A percentile compares a stretch with the other conserved stretches of the same genome.
These are phyloP conservation scores for Daucus carota DNA, from an alignment of 129 eudicot species.

Conservation along the genomic window DH1_v3.0 NC_030384.2:51019001-51019500, in stretches of 20 bases:
- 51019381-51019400: background rate
- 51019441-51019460: background rate
- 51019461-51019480: background rate
- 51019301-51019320: background rate
- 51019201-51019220: background rate
- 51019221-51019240: background rate
- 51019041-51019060: too few species aligned
- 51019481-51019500: slow-evolving; percentile 90
- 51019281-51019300: background rate
- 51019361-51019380: too few species aligned
- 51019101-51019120: too few species aligned
- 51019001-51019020: too few species aligned
- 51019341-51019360: background rate
- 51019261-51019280: background rate
- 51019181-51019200: background rate
- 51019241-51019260: background rate
- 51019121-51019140: too few species aligned
- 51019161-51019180: too few species aligned
- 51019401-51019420: background rate
- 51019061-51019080: too few species aligned
- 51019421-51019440: slow-evolving; percentile 7
- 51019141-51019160: too few species aligned
- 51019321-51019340: background rate
- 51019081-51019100: too few species aligned
- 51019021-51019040: too few species aligned